Conservation (phyloP, 1,284 basidiomycete species). For the Trichosporon coremiiforme region DNA sequence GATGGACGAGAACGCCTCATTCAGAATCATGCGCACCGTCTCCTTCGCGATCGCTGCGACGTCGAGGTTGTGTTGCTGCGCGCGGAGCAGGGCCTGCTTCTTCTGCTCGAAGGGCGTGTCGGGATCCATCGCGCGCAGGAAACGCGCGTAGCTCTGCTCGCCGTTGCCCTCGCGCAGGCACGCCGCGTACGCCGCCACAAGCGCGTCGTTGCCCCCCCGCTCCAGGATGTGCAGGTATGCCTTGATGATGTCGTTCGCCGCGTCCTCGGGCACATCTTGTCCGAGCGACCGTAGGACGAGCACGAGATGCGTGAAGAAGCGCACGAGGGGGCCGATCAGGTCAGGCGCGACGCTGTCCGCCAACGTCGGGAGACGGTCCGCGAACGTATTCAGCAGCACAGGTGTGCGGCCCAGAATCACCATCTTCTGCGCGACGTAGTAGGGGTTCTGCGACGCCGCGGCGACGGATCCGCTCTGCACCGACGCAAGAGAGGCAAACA, state of each 20-base stretch:
- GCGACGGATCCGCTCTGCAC: conserved; percentile 44
- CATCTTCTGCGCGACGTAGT: conserved; percentile 68
- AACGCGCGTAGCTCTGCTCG: conserved; percentile 87
- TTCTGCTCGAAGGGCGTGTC: conserved; percentile 69
- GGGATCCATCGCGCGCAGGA: conserved; percentile 79
- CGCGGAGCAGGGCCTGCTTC: conserved; percentile 72
- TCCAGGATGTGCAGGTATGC: conserved; percentile 87
- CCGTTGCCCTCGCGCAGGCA: conserved; percentile 84
- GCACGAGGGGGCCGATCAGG: conserved; percentile 58
- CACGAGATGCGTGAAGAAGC: conserved; percentile 95
- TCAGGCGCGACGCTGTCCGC: conserved; percentile 35
- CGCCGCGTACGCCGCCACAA: conserved; percentile 92
- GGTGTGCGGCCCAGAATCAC: conserved; percentile 78
- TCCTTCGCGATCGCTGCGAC: conserved; percentile 76
- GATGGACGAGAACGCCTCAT: conserved; percentile 67
- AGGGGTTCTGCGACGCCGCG: conserved; percentile 74
- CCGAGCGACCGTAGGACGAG: conserved; percentile 84
- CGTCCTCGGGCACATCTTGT: conserved; percentile 68
- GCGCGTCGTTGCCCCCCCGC: conserved; percentile 76
- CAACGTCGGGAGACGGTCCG: conserved; percentile 61
- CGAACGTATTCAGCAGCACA: conserved; percentile 71
- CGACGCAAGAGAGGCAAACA: conserved; percentile 49
- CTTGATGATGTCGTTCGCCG: conserved; percentile 80
- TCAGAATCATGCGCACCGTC: conserved; percentile 74
- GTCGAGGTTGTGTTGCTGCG: conserved; percentile 81